Conservation (phyloP, 225 moss, liverwort and hornwort genomes). For the Neckera pumila region DNA sequence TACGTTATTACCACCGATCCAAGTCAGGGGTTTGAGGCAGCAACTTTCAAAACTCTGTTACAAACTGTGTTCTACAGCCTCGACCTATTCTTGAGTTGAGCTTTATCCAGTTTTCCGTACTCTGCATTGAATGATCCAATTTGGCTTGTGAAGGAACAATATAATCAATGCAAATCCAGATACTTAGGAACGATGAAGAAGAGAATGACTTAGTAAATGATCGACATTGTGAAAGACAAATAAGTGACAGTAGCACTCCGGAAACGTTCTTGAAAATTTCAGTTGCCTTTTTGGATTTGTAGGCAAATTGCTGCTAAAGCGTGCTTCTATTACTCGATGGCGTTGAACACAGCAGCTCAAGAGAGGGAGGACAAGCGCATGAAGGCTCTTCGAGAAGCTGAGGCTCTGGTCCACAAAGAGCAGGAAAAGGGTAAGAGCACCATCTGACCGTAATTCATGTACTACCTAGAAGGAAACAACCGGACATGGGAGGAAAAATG, state of each 20-base stretch:
- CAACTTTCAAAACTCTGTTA: neutral
- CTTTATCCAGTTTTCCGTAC: neutral
- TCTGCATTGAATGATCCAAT: neutral
- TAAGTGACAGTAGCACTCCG: neutral
- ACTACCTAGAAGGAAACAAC: neutral
- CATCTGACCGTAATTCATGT: neutral
- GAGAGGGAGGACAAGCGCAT: conserved; percentile 26
- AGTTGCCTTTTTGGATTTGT: neutral
- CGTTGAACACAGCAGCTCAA: conserved; percentile 16
- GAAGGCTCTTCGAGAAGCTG: conserved; percentile 25
- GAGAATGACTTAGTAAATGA: neutral
- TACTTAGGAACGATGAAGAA: neutral
- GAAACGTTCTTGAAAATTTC: neutral
- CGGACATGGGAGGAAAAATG: neutral
- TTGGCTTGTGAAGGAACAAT: neutral
- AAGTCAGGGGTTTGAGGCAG: neutral
- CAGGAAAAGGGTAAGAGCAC: conserved; percentile 25
- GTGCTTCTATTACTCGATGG: conserved; percentile 22
- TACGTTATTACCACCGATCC: neutral
- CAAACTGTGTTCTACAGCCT: neutral
- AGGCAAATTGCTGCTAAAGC: conserved; percentile 31
- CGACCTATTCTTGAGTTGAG: neutral
- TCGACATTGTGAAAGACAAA: neutral
- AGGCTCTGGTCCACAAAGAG: conserved; percentile 24
- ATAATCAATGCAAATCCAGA: neutral